Base-by-base conservation (phyloP, 768 basidiomycete genomes). In the Chalciporus pseudorubinellus region DNA sequence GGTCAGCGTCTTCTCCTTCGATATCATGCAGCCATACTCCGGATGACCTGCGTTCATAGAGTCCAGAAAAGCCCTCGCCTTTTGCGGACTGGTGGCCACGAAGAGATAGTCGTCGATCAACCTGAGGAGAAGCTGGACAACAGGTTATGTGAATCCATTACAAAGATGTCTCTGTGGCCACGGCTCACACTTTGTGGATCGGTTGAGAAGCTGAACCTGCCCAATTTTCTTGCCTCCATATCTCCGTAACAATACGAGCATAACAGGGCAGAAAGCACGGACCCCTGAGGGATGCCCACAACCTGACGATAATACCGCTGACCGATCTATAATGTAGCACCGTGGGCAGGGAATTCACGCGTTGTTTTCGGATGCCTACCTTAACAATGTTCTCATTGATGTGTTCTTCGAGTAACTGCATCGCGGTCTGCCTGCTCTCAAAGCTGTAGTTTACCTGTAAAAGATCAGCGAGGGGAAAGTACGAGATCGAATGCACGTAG, bases 281-380 rank as follows among this genome's bases (percentile, higher is more conserved):
- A 98, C 19, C 97, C 97, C 68, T 99, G 97, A 1, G 97, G 95
- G 20, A 99, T 99, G 3, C 97, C 97, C 24, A 91, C 81, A n/a
- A 79, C 81, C 68, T 99, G 97, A 12, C 87, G 83, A 64, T 87
- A 95, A 62, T 87, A 92, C 38, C 79, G 70, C n/a, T 71, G 60
- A 1, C 89, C 90, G 46, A 97, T 93, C 92, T 95, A 57, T 19
- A 33, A 39, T 7, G 28, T 12, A 14, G 29, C 21, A 34, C 28
- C 34, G 29, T 54, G 39, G 39, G 34, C 53, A 43, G 57, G 18
- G 3, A 26, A 18, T 21, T 21, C 19, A 29, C 13, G 41, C 4
- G 6, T 24, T 16, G 19, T 22, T 46, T 22, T 43, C 22, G 7
- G 40, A 52, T 13, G 51, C 54, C 12, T 52, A 85, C 93, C 76